These are phyloP conservation scores for Rhipidocladum racemiflorum DNA, from an alignment of 176 grass and related monocot species.

Conservation along the genomic window DNA sequence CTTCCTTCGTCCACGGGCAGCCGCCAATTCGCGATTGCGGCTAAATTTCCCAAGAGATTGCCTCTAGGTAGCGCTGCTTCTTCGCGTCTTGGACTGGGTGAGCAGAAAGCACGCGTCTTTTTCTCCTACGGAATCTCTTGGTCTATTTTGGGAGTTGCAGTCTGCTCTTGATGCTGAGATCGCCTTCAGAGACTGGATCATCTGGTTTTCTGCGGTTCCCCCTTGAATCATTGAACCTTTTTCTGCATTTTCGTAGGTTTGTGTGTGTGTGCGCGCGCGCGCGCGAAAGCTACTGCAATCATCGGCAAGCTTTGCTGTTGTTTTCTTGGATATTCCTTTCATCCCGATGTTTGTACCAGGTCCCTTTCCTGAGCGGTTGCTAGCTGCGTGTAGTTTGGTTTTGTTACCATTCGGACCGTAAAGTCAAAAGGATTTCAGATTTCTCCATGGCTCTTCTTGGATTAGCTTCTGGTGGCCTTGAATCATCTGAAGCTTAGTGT, in stretches of 20 bases:
- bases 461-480: constrained; percentile 20
- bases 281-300: constrained; percentile 34
- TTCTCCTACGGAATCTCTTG: not conserved
- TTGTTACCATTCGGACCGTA: not conserved
- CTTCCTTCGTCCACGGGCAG: constrained; percentile 19
- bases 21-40: constrained; percentile 46
- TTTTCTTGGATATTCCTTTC: constrained; percentile 28
- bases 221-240: not conserved
- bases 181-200: not conserved
- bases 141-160: not conserved
- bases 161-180: not conserved
- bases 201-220: not conserved
- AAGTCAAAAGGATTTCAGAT: not conserved
- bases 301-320: not conserved
- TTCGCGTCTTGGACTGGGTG: constrained; percentile 32
- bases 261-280: not conserved
- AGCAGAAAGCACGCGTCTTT: not conserved
- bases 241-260: not conserved
- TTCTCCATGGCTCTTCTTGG: not conserved
- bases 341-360: not conserved
- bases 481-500: not conserved
- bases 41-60: not conserved
- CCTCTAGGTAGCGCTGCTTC: not conserved
- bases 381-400: not conserved
- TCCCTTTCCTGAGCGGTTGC: not conserved